Base-by-base conservation (phyloP, 2,329 filamentous ascomycete species). In the Apiospora koreana region DNA sequence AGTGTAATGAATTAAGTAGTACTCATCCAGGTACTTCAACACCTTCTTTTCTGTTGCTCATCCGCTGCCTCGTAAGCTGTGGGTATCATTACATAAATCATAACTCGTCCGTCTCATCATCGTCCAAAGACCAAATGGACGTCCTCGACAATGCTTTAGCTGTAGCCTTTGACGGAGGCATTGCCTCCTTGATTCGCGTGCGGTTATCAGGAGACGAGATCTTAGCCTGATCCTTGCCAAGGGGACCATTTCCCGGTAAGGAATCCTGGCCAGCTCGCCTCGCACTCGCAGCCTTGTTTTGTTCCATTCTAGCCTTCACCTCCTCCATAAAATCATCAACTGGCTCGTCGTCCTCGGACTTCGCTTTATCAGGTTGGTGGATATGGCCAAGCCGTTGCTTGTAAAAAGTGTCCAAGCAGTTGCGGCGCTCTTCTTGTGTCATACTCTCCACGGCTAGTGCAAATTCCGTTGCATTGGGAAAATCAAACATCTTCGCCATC, bases 361-460 rank as follows among this genome's bases (percentile, higher is more conserved):
- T 64, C 10, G 25, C 25, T 21, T 65, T 28, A 14, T 64, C 62
- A 45, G 58, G 23, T 3, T 69, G 70, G 42, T 75, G 69, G 31
- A 90, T 69, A 74, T 83, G 83, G 71, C 87, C 86, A 77, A 89
- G 86, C 73, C 95, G 86, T 74, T 85, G 86, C 72, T 85, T 83
- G 83, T 98, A 98, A 80, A 97, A 98, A 3, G 83, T 84, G 70
- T 97, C 93, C 35, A 98, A 83, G 80, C 90, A 95, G 74, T 92
- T 90, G 72, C 93, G 87, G 76, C 95, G 84, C 82, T 96, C 87
- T 77, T 92, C 93, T 79, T 95, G 93, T 64, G 93, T 97, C 93
- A 94, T 97, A 18, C 91, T 89, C 81, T 98, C 96, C 3, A 98
- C 95, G 18, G 94, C 90, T 46, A 98, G 83, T 3, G 95, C 96